phyloP scores from a whole-genome alignment of 352 stramenopile species.

The Globisporangium abappressorium region DNA sequence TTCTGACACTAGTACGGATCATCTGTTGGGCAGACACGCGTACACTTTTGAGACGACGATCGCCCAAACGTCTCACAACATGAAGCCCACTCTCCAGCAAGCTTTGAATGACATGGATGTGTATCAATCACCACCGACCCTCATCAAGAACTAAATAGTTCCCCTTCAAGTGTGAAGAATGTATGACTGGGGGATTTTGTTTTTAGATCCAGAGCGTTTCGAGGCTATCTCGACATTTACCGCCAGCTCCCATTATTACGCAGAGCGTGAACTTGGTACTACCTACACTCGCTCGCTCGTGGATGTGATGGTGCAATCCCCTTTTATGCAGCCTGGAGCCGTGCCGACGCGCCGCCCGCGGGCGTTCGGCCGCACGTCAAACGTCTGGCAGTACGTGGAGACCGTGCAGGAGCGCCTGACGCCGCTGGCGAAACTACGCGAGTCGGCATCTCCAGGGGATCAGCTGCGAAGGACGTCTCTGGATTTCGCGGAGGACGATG shows the following conservation, averaged over 20 bases:
- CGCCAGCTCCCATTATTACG: background rate
- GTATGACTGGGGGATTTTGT: background rate
- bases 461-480: constrained; percentile 13
- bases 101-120: too few species aligned
- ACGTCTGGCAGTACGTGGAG: constrained; percentile 73
- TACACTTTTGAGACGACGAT: background rate
- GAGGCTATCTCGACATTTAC: background rate
- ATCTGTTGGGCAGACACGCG: too few species aligned
- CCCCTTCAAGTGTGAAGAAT: background rate
- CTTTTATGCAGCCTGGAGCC: background rate
- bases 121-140: too few species aligned
- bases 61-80: too few species aligned
- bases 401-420: constrained; percentile 40
- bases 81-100: too few species aligned
- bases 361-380: constrained; percentile 63
- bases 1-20: too few species aligned
- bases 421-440: background rate
- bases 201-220: background rate
- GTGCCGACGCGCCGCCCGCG: constrained; percentile 26
- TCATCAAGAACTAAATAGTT: too few species aligned
- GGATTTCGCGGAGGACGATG: constrained; percentile 12
- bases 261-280: background rate
- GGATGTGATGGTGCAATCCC: background rate
- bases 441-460: background rate
- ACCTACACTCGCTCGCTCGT: background rate